Base-by-base conservation (phyloP, 2,329 filamentous ascomycete species). In the Ambrosiella cleistominuta region DNA sequence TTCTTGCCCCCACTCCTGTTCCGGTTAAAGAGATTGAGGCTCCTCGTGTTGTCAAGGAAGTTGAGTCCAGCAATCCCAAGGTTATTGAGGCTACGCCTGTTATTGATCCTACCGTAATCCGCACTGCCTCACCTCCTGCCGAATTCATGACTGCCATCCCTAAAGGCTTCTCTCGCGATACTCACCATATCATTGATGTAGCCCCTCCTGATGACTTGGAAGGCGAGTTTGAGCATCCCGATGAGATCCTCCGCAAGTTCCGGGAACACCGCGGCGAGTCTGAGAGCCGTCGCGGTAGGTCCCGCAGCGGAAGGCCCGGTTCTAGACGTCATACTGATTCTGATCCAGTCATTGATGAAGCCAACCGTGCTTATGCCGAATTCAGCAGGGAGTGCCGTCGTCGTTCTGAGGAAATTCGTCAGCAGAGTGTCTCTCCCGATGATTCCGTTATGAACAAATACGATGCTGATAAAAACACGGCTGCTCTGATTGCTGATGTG, bases 401-500 rank as follows among this genome's bases (percentile, higher is more conserved):
- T 19, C 27, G 35, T 15, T 51, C 47, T 19, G 47, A 51, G 6
- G 47, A 51, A 19, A 17, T 51, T 19, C 47, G 27, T 36, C 9
- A 15, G 3, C 74, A 76, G 56, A 75, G 72, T 57, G 66, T 69
- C 27, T 78, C 77, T 1, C 75, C 76, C 1, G 71, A 51, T 35
- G 47, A 78, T 51, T 82, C 80, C 1, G 72, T 82, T 4, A 65
- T 81, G 5, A 74, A 77, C 57, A 81, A 77, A 64, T 82, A 76
- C 66, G 69, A 74, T 27, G 8, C 42, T 7, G 11, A 35, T 1
- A 27, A 39, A 8, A n/a, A 55, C 19, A 13, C 38, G 13, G 15
- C 19, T 17, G 12, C 19, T 44, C 13, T 38, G 15, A 55, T 55
- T 35, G 51, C n/a, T 15, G 53, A 55, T 35, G 39, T 44, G 1